Evolutionary conservation across 768 basidiomycete genomes (phyloP).

Genomic region (Hydnomerulius pinastri): DNA sequence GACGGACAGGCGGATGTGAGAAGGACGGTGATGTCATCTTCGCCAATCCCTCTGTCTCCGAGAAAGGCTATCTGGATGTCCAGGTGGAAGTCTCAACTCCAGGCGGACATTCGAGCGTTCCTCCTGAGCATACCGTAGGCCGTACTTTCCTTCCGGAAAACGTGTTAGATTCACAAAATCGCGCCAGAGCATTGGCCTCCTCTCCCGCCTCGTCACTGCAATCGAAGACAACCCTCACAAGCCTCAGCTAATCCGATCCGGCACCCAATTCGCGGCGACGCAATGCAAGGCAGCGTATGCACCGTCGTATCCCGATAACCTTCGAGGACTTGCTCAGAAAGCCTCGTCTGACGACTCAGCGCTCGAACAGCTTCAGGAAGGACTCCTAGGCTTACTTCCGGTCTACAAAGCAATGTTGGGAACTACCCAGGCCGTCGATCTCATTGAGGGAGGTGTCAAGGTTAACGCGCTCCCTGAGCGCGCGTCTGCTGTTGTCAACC

Average conservation of each 20-base stretch:
- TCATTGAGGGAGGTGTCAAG: constrained; percentile 63
- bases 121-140: constrained; percentile 70
- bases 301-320: constrained; percentile 44
- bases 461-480: constrained; percentile 75
- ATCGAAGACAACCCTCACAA: constrained; percentile 63
- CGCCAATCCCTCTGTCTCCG: too few relatives aligned
- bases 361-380: constrained; percentile 47
- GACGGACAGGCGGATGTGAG: background rate
- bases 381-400: constrained; percentile 17
- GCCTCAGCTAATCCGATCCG: constrained; percentile 42
- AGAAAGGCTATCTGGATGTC: constrained; percentile 68
- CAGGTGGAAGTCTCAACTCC: constrained; percentile 58
- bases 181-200: constrained; percentile 69
- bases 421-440: constrained; percentile 74
- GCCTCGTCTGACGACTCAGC: constrained; percentile 48
- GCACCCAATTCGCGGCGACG: constrained; percentile 25
- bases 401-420: constrained; percentile 47
- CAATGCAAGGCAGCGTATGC: constrained; percentile 67
- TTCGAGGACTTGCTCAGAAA: constrained; percentile 50
- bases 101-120: constrained; percentile 83
- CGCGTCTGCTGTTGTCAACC: constrained; percentile 66
- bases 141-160: constrained; percentile 65
- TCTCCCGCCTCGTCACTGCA: constrained; percentile 61
- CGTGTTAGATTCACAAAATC: constrained; percentile 28
- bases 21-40: too few relatives aligned